These are phyloP conservation scores for Leishmania major DNA, from an alignment of 208 protist genomes.

Conservation along the genomic window DNA sequence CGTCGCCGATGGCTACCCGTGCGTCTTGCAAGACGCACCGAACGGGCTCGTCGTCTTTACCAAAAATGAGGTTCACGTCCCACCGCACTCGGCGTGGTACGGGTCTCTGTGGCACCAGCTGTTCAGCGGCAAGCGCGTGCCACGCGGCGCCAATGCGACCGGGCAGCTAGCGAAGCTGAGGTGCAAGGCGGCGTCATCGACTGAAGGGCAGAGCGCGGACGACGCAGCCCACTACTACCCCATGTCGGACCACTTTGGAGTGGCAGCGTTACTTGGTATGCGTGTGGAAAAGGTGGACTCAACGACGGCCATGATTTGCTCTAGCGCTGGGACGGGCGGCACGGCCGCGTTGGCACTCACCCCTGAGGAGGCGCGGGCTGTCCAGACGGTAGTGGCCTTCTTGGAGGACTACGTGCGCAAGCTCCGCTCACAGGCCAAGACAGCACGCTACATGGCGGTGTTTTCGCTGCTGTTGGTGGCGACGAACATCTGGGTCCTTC, in stretches of 20 bases:
- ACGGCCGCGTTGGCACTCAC: slow-evolving; percentile 14
- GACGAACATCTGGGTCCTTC: slow-evolving; percentile 38
- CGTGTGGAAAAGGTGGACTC: slow-evolving; percentile 14
- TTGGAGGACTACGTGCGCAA: slow-evolving; percentile 45
- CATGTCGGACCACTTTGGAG: slow-evolving; percentile 89
- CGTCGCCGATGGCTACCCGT: slow-evolving; percentile 41
- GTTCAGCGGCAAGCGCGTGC: slow-evolving; percentile 13
- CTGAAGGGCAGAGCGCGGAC: not conserved
- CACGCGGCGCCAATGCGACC: not conserved
- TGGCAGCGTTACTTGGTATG: slow-evolving; percentile 66
- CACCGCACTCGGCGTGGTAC: slow-evolving; percentile 23
- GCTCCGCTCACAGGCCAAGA: slow-evolving; percentile 43
- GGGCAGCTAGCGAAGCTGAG: not conserved
- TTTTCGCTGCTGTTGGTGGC: slow-evolving; percentile 32
- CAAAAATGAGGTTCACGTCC: slow-evolving; percentile 48
- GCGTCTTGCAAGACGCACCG: slow-evolving; percentile 35
- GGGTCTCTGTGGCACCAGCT: slow-evolving; percentile 25
- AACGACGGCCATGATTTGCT: not conserved
- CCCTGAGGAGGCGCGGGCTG: slow-evolving; percentile 45
- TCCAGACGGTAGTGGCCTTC: slow-evolving; percentile 44
- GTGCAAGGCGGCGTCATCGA: not conserved
- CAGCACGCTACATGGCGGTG: slow-evolving; percentile 42
- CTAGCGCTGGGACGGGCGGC: not conserved
- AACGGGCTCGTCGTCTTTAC: slow-evolving; percentile 82
- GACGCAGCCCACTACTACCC: slow-evolving; percentile 35